phyloP scores from a whole-genome alignment of 495 filamentous ascomycete species.

The Aspergillus bertholletiae region DNA sequence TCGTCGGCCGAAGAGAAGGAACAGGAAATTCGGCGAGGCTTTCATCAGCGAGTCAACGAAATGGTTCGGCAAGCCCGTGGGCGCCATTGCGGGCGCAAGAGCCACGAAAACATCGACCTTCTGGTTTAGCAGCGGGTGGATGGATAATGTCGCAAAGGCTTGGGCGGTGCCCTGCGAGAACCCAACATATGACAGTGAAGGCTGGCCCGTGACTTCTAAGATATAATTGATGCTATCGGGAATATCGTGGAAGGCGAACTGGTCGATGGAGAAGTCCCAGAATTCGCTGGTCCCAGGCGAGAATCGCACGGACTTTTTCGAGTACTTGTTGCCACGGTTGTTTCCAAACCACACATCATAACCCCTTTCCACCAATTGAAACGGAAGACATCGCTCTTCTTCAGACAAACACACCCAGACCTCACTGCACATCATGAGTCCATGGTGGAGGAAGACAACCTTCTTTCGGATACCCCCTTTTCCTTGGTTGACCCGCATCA shows the following conservation, averaged over 20 bases:
- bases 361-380: conserved; percentile 83
- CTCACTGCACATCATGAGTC: conserved; percentile 96
- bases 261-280: conserved; percentile 97
- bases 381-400: conserved; percentile 78
- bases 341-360: conserved; percentile 99
- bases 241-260: conserved; percentile 97
- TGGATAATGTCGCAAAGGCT: conserved; percentile 90
- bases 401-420: conserved; percentile 96
- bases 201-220: conserved; percentile 73
- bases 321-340: conserved; percentile 97
- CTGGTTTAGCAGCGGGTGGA: conserved; percentile 88
- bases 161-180: conserved; percentile 97
- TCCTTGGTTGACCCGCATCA: conserved; percentile 65
- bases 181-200: conserved; percentile 90
- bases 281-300: conserved; percentile 75
- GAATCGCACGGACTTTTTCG: conserved; percentile 78
- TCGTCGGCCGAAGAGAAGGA: conserved; percentile 89
- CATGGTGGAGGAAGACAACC: conserved; percentile 94
- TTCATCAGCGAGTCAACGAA: conserved; percentile 92
- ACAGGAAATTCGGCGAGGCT: conserved; percentile 88
- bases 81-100: conserved; percentile 95
- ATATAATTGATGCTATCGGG: conserved; percentile 92
- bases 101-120: conserved; percentile 96
- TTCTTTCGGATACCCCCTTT: conserved; percentile 70
- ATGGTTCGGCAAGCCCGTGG: conserved; percentile 80